Evolutionary conservation across 2,329 filamentous ascomycete genomes (phyloP).

Genomic region (Neonectria magnoliae): DNA sequence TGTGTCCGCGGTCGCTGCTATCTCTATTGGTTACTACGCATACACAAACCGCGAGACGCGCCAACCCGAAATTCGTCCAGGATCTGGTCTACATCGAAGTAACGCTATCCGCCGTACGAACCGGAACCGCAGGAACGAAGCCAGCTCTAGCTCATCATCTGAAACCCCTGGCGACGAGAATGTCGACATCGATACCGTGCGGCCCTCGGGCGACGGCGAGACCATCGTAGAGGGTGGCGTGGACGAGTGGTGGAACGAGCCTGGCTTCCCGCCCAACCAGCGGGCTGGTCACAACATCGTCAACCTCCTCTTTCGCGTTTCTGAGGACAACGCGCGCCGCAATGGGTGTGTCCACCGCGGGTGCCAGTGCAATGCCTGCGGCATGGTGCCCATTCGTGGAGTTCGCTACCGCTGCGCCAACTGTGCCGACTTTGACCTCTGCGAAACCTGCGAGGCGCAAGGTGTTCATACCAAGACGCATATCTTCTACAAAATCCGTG

Average conservation of each 20-base stretch:
- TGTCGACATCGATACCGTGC: slow-evolving; percentile 44
- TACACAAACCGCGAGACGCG: slow-evolving; percentile 54
- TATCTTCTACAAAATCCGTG: slow-evolving; percentile 94
- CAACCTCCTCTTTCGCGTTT: slow-evolving; percentile 88
- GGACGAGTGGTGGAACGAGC: slow-evolving; percentile 65
- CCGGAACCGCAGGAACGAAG: slow-evolving; percentile 47
- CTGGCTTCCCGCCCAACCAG: slow-evolving; percentile 53
- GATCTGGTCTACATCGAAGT: slow-evolving; percentile 67
- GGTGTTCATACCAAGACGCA: slow-evolving; percentile 87
- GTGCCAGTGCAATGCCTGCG: slow-evolving; percentile 91
- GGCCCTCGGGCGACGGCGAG: slow-evolving; percentile 50
- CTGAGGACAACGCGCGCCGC: slow-evolving; percentile 87
- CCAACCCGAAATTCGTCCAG: slow-evolving; percentile 38
- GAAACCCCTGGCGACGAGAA: slow-evolving; percentile 59
- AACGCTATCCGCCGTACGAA: slow-evolving; percentile 71
- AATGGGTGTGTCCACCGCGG: slow-evolving; percentile 93
- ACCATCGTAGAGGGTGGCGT: slow-evolving; percentile 53
- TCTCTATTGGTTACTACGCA: slow-evolving; percentile 67
- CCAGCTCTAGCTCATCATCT: slow-evolving; percentile 55
- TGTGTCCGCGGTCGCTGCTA: slow-evolving; percentile 65
- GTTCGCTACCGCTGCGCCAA: slow-evolving; percentile 95
- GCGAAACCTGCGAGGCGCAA: slow-evolving; percentile 88
- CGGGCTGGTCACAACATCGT: slow-evolving; percentile 81
- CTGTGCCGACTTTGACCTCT: slow-evolving; percentile 95
- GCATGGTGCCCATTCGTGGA: slow-evolving; percentile 87